Evolutionary conservation across 2,329 filamentous ascomycete genomes (phyloP), one percentile per base, ranked within the genome.

Genomic region (Cercospora citrullina): DNA sequence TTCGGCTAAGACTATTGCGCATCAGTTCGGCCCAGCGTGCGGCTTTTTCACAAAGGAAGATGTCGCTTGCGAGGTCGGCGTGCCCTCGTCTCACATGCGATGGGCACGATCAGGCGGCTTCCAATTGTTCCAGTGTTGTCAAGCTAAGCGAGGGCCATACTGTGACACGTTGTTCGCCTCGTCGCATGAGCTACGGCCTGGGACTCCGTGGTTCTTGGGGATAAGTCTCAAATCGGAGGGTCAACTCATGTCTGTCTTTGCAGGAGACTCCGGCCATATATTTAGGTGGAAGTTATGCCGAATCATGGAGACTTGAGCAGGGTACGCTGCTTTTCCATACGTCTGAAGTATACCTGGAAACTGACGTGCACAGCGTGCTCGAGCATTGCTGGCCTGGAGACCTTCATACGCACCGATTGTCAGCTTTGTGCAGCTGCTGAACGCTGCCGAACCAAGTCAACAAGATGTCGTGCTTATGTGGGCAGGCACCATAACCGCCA

Each of bases 401-500:
- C 33, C 58, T 5, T 60, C 58, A 7, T 60, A 42, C 58, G 18
- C 33, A 8, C 58, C 58, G 1, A 39, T 60, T 8, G 10, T 42
- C 8, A 60, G 58, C 21, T 60, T 60, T 26, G 58, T 60, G 30
- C 58, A 26, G 31, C 58, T 60, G 9, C 33, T 60, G 2, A 16
- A 26, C 16, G 58, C 58, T 60, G 58, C 58, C 58, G 58, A 60
- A 23, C 58, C 58, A 21, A 60, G 58, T 39, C 58, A 21, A 36
- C 58, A 39, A n/a, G 58, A 60, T 39, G 58, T 60, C 58, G 10
- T 60, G n/a, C 58, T 60, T 21, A 60, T 60, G 58, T 60, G 58
- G 58, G 9, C 58, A 8, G 58, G 58, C 31, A 60, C 58, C 16
- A 33, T 60, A 14, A 42, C 33, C 7, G 58, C 58, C 0, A 39